phyloP scores from a whole-genome alignment of 2,329 filamentous ascomycete species.

The Phyllosticta citrichinensis region DNA sequence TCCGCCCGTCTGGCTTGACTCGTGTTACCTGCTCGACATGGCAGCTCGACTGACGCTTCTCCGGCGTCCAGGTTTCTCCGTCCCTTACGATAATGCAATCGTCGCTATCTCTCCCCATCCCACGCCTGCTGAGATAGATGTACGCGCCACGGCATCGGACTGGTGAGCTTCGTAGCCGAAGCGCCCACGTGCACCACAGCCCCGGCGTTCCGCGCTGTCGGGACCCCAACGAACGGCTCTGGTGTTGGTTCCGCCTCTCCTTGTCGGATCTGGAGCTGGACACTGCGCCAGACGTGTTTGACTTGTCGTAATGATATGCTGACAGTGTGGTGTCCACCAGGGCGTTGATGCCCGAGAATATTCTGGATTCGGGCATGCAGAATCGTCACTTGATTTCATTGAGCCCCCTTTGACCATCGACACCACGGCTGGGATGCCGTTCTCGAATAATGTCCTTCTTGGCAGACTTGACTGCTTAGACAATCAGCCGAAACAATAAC shows the following conservation, averaged over 20 bases:
- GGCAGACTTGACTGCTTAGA: neutral
- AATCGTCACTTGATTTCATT: neutral
- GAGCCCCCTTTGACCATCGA: neutral
- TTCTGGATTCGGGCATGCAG: neutral
- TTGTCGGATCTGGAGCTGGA: neutral
- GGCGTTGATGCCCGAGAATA: neutral
- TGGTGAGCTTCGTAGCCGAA: neutral
- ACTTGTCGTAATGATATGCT: neutral
- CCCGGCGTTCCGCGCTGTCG: neutral
- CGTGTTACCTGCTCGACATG: neutral
- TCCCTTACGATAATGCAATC: neutral
- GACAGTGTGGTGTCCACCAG: neutral
- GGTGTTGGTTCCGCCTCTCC: neutral
- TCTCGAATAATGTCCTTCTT: neutral
- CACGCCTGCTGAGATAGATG: neutral
- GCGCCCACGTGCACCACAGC: neutral
- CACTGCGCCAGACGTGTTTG: neutral
- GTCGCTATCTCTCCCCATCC: neutral
- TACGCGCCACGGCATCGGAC: neutral
- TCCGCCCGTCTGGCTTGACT: neutral
- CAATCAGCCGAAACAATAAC: neutral
- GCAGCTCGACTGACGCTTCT: neutral
- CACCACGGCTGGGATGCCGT: neutral
- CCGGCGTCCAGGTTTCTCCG: neutral
- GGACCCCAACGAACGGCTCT: neutral